A percentile compares a stretch with the other conserved stretches of the same genome.
These are phyloP conservation scores for Xylaria sp. DNA, from an alignment of 2,329 filamentous ascomycete genomes.

Conservation along the genomic window DNA sequence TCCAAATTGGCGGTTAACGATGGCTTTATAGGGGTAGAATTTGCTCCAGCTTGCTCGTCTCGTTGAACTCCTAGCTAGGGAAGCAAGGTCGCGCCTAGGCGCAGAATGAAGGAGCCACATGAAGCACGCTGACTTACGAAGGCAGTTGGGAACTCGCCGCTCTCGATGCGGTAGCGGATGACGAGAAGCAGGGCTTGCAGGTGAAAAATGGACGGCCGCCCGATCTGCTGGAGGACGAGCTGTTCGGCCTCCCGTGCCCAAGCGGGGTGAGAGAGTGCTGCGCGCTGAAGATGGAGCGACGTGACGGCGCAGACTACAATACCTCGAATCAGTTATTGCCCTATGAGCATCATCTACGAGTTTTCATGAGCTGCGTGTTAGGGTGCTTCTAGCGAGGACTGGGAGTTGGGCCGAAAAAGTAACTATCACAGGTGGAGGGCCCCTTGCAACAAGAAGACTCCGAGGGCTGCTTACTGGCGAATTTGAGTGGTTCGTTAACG, in stretches of 20 bases:
- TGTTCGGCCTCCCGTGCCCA: slow-evolving; percentile 51
- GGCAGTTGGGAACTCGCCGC: slow-evolving; percentile 48
- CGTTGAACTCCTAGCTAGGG: background rate
- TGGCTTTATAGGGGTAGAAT: background rate
- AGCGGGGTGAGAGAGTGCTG: slow-evolving; percentile 40
- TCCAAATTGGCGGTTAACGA: background rate
- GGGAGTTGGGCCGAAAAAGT: background rate
- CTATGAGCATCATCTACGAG: background rate
- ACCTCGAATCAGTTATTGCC: background rate
- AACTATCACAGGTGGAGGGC: background rate
- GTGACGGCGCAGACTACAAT: slow-evolving; percentile 48
- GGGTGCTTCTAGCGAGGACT: background rate
- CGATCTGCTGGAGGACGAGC: slow-evolving; percentile 49
- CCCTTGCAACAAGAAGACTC: background rate
- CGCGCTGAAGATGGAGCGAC: slow-evolving; percentile 47
- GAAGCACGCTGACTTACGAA: slow-evolving; percentile 41
- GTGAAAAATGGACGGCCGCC: slow-evolving; percentile 49
- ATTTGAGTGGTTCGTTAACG: slow-evolving; percentile 48
- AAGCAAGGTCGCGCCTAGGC: background rate
- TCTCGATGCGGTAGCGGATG: slow-evolving; percentile 50
- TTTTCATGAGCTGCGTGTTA: background rate
- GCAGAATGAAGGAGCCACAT: background rate
- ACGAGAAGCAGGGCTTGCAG: slow-evolving; percentile 50
- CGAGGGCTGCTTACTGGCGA: slow-evolving; percentile 41
- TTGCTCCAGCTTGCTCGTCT: background rate